Base-by-base conservation (phyloP, 257 asterid species). In the Solanum medicagineum region DNA sequence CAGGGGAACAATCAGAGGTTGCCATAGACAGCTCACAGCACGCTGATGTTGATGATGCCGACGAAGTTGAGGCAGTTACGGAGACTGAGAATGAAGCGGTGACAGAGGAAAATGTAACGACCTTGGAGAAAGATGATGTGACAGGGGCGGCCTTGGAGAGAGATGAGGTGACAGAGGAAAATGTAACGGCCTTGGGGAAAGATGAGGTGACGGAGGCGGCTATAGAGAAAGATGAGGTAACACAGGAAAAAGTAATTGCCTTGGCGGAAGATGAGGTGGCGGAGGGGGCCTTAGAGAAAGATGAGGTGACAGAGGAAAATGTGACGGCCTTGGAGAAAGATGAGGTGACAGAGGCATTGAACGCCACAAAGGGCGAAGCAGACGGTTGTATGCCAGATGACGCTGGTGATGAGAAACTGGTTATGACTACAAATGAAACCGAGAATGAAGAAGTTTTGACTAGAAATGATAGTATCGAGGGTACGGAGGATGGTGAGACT, bases 161-260 rank as follows among this genome's bases (percentile, higher is more conserved):
- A 59, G 15, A n/a, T 59, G 66, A 59, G 66, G 3, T 5, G 66
- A 59, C 66, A 14, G 74, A 7, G 81, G 84, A 26, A 42, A 20
- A 40, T 24, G 87, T 71, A 51, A 59, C 16, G 75, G 77, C 47
- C 88, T 84, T 83, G 3, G 89, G 84, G 73, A 57, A 73, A 53
- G 65, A 16, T 16, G 65, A 10, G 12, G 84, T 16, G 17, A 68
- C 45, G 10, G 90, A 62, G 24, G 86, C 47, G 47, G 47, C 47
- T 10, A 4, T 44, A 44, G 9, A 36, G 42, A 36, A 36, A 36
- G 42, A 36, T 36, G 42, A 36, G 42, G 42, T 36, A 36, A 36
- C 42, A 15, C 59, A 8, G 80, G 83, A 22, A 44, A 17, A 32
- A 19, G 85, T 63, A 63, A 44, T 29, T 66, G 79, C 66, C 86